Base-by-base conservation (phyloP, 2,329 filamentous ascomycete species). In the Fusarium coffeatum region DNA sequence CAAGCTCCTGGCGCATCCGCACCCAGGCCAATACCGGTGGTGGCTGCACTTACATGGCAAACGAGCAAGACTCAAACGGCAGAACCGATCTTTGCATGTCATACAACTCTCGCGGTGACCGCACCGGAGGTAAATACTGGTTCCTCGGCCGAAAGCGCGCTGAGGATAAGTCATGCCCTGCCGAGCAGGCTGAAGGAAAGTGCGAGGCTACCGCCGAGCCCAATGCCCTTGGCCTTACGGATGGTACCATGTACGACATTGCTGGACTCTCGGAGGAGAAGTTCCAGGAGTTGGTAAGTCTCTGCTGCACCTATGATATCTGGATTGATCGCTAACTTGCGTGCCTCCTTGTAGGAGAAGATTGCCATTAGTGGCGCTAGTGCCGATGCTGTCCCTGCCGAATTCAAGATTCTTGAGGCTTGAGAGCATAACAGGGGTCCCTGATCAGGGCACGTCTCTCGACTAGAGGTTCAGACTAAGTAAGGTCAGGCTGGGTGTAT, bases 401-500 rank as follows among this genome's bases (percentile, higher is more conserved):
- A 37, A 6, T 37, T 37, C 18, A 37, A 37, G 34, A 7, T 37
- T 37, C 34, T 37, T n/a, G 10, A 37, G 34, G 34, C 6, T 7
- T 37, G 1, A 37, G 3, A 37, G 6, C 18, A 37, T n/a, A 12
- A n/a, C 6, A n/a, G 1, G 2, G 18, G 18, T 7, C 34, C 5
- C 9, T 37, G 18, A n/a, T n/a, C 18, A 37, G 5, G 34, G 18
- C 5, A n/a, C 1, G 10, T n/a, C 18, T 11, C 9, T 37, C 0
- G 18, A 11, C 10, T 4, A 37, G 34, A 37, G 5, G 9, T 2
- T n/a, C 12, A 7, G 18, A 4, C 6, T 1, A n/a, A n/a, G 6
- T 7, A 7, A 7, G 6, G 0, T 6, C 34, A 37, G 10, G 10
- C 18, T n/a, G 10, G 6, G 1, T 12, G 0, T 4, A 12, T n/a